A percentile compares a stretch with the other conserved stretches of the same genome.
These are phyloP conservation scores for Pichia ethanolica DNA, from an alignment of 805 yeast species.

Conservation along the genomic window DNA sequence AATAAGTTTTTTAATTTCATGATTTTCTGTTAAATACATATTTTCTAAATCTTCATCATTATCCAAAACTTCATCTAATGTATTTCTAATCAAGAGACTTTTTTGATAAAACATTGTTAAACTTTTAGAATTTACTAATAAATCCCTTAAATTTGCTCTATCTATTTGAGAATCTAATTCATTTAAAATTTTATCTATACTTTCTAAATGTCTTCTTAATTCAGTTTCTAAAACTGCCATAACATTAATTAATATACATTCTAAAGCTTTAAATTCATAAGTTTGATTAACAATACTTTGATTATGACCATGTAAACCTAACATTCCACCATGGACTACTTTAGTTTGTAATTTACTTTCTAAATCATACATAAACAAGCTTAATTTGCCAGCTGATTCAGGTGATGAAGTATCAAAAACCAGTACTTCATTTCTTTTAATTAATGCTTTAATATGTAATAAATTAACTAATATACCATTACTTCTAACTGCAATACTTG, in stretches of 20 bases:
- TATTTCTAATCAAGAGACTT: slow-evolving; percentile 66
- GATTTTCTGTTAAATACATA: slow-evolving; percentile 59
- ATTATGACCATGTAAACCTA: slow-evolving; percentile 6
- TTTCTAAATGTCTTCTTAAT: slow-evolving; percentile 46
- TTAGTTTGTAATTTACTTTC: slow-evolving; percentile 56
- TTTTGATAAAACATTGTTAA: slow-evolving; percentile 70
- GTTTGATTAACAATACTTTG: slow-evolving; percentile 28
- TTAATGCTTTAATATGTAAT: slow-evolving; percentile 81
- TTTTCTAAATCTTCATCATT: slow-evolving; percentile 78
- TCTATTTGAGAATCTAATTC: slow-evolving; percentile 76
- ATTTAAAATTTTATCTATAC: slow-evolving; percentile 56
- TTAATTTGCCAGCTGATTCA: slow-evolving; percentile 60
- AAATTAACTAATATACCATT: slow-evolving; percentile 75
- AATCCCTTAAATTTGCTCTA: slow-evolving; percentile 62
- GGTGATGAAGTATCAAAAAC: slow-evolving; percentile 69
- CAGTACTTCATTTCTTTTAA: slow-evolving; percentile 72
- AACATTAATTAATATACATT: slow-evolving; percentile 73
- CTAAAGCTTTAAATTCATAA: slow-evolving; percentile 79
- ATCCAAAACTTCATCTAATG: slow-evolving; percentile 75
- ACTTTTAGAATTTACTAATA: slow-evolving; percentile 65
- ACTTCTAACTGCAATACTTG: slow-evolving; percentile 74
- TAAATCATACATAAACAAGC: slow-evolving; percentile 77
- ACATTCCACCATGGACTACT: slow-evolving; percentile 22
- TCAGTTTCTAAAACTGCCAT: slow-evolving; percentile 76
- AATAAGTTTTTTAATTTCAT: slow-evolving; percentile 12